Conservation (phyloP, 1,139 yeast genomes). For the Yamadazyma mexicana region DNA sequence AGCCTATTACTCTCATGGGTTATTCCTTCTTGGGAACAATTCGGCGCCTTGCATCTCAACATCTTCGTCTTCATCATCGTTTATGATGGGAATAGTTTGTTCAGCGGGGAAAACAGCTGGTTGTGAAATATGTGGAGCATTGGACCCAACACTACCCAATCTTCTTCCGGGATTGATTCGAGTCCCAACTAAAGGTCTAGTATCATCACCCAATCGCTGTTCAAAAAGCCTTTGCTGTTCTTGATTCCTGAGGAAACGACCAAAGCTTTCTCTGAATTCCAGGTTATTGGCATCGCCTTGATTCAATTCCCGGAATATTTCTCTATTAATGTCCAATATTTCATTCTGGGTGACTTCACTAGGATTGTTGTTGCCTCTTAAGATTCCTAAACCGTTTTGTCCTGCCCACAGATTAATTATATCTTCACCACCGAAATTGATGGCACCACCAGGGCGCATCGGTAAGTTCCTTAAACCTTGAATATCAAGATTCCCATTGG, state of each 20-base stretch:
- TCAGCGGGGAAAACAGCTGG: constrained; percentile 43
- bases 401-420: constrained; percentile 31
- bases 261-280: constrained; percentile 42
- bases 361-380: constrained; percentile 12
- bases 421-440: constrained; percentile 18
- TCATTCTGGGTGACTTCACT: constrained; percentile 22
- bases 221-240: constrained; percentile 23
- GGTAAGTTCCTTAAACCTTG: constrained; percentile 2
- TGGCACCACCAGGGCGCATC: constrained; percentile 6
- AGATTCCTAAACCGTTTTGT: constrained; percentile 35
- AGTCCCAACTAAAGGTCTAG: background rate
- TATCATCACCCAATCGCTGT: constrained; percentile 3
- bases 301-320: constrained; percentile 34
- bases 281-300: constrained; percentile 37
- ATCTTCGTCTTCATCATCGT: constrained; percentile 28
- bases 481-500: constrained; percentile 7
- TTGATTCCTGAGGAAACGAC: constrained; percentile 30
- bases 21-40: constrained; percentile 28
- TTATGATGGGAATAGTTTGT: constrained; percentile 25
- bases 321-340: constrained; percentile 33
- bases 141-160: constrained; percentile 14
- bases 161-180: background rate
- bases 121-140: constrained; percentile 47
- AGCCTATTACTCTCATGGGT: background rate
- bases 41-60: constrained; percentile 39